phyloP scores from a whole-genome alignment of 1,284 basidiomycete species.

The Pholiota adiposa region DNA sequence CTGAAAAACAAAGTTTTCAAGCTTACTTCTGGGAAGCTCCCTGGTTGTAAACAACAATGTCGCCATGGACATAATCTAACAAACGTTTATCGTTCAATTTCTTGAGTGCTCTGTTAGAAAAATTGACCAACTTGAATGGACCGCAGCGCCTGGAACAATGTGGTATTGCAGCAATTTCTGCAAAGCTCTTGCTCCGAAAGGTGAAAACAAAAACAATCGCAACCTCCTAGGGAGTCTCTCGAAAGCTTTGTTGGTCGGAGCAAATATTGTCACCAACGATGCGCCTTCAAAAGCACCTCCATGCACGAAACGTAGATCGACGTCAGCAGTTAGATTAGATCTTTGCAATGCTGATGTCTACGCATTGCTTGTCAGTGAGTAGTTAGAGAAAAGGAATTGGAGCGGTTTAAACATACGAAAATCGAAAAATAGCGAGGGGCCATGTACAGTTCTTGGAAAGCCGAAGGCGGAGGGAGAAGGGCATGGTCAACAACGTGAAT shows the following conservation, averaged over 20 bases:
- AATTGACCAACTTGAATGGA: conserved; percentile 54
- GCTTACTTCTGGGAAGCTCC: background rate
- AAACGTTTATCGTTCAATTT: background rate
- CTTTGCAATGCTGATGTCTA: conserved; percentile 67
- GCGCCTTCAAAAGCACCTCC: conserved; percentile 50
- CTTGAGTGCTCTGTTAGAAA: background rate
- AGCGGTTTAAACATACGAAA: conserved; percentile 43
- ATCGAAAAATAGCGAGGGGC: conserved; percentile 59
- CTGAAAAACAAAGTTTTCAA: too few species aligned
- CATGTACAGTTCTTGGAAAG: conserved; percentile 63
- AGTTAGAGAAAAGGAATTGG: too few species aligned
- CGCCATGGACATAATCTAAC: conserved; percentile 21
- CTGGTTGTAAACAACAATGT: background rate
- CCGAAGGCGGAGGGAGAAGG: conserved; percentile 63
- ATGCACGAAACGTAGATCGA: conserved; percentile 50
- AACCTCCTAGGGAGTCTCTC: conserved; percentile 57
- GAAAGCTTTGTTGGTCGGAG: conserved; percentile 71
- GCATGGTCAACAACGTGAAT: conserved; percentile 67
- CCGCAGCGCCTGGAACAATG: conserved; percentile 58
- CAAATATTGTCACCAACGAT: conserved; percentile 63
- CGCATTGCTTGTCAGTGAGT: conserved; percentile 1
- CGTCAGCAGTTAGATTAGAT: conserved; percentile 48
- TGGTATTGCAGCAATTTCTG: conserved; percentile 72
- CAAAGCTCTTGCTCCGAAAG: conserved; percentile 59
- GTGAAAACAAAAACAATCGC: conserved; percentile 70